These are phyloP conservation scores for Aureobasidium sp. DNA, from an alignment of 2,329 filamentous ascomycete species.

Conservation along the genomic window DNA sequence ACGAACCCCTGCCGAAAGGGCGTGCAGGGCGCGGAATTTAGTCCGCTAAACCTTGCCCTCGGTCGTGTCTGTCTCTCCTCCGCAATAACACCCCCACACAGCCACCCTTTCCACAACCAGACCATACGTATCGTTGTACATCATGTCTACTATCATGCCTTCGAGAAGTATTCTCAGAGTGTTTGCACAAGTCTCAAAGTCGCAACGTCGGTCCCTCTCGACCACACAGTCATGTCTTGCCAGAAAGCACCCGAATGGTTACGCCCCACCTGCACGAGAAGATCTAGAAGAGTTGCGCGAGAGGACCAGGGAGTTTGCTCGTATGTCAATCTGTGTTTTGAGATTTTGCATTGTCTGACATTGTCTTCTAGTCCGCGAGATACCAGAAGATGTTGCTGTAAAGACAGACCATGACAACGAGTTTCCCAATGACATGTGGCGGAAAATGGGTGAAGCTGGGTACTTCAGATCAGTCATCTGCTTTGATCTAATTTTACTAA, in stretches of 20 bases:
- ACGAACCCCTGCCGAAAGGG: constrained; percentile 2
- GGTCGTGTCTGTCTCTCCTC: neutral
- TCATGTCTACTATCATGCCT: neutral
- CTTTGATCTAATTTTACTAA: constrained; percentile 2
- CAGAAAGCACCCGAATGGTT: constrained; percentile 61
- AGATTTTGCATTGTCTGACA: neutral
- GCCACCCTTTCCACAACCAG: neutral
- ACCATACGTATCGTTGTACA: neutral
- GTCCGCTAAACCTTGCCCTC: neutral
- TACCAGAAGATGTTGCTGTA: constrained; percentile 73
- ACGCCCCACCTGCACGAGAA: constrained; percentile 59
- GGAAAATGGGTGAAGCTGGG: constrained; percentile 82
- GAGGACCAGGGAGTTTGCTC: constrained; percentile 78
- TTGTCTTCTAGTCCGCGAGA: constrained; percentile 60
- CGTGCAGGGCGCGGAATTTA: neutral
- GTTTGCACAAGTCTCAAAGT: neutral
- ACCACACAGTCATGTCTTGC: constrained; percentile 43
- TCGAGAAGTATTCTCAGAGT: neutral
- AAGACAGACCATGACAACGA: constrained; percentile 78
- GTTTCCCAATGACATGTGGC: constrained; percentile 89
- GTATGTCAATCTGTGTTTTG: constrained; percentile 29
- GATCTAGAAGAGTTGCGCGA: constrained; percentile 78
- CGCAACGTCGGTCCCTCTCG: neutral
- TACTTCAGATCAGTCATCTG: constrained; percentile 22
- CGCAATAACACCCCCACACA: neutral